Evolutionary conservation across 495 filamentous ascomycete genomes (phyloP).

Genomic region (Copromyces sp.): DNA sequence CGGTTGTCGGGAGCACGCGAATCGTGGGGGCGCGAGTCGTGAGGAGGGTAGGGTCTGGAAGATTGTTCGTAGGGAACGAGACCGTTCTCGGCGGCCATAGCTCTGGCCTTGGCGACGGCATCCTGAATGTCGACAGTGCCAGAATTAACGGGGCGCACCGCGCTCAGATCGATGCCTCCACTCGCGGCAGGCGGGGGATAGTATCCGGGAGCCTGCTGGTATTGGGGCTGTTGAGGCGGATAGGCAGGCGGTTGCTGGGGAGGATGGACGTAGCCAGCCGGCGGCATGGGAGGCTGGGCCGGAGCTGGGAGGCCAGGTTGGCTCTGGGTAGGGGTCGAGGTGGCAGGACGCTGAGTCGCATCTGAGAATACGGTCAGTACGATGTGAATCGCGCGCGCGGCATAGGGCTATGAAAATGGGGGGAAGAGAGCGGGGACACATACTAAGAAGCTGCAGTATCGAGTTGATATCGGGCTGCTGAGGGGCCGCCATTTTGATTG

Average conservation of each 20-base stretch:
- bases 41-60: conserved; percentile 22
- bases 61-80: conserved; percentile 43
- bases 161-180: conserved; percentile 62
- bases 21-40: conserved; percentile 15
- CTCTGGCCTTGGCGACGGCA: conserved; percentile 62
- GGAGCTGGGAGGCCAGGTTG: conserved; percentile 30
- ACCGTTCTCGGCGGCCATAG: conserved; percentile 61
- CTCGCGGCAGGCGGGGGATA: conserved; percentile 59
- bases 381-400: background rate
- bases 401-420: background rate
- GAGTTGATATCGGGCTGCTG: conserved; percentile 20
- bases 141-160: conserved; percentile 60
- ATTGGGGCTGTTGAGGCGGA: conserved; percentile 30
- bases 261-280: conserved; percentile 14
- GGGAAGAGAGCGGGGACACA: background rate
- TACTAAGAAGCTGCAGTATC: conserved; percentile 17
- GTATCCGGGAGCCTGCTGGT: conserved; percentile 37
- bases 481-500: conserved; percentile 19
- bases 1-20: conserved; percentile 32
- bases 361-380: conserved; percentile 1
- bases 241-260: conserved; percentile 16
- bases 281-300: conserved; percentile 5
- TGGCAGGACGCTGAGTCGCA: conserved; percentile 22
- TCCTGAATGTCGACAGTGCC: conserved; percentile 65
- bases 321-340: conserved; percentile 33